Base-by-base conservation (phyloP, 1,284 basidiomycete species). In the Ceratobasidium sp. region DNA sequence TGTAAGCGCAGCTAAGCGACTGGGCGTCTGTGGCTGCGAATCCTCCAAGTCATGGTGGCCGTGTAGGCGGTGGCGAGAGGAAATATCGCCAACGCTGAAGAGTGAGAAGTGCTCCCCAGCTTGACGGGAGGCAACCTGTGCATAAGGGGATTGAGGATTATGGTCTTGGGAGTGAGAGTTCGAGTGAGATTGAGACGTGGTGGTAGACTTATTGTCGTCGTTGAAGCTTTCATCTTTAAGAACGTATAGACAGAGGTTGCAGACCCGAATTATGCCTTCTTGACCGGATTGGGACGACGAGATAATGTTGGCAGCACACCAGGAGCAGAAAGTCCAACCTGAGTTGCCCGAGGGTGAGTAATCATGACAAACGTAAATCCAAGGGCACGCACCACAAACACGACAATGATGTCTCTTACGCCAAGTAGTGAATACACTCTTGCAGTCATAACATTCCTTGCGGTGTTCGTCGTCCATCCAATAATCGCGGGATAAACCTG, bases 391-490 rank as follows among this genome's bases (percentile, higher is more conserved):
- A 92, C 93, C 96, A 81, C 96, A 96, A 82, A 96, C 96, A 24
- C 94, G 89, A 84, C 96, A 98, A 81, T 98, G 96, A 81, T 98
- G 96, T 81, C 97, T 98, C 75, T 96, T 85, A 67, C 96, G 87
- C 93, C 95, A 97, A 2, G 95, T 90, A 1, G 94, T 95, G 82
- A 98, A 98, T 17, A 93, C 86, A 77, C 93, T 94, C 82, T 91
- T 95, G 84, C 96, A 98, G 81, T 97, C 94, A 81, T 95, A 97
- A 81, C 96, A 98, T 80, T 98, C 97, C 81, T 94, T 98, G 79
- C 94, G 95, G 74, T 94, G 93, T 80, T 97, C 95, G 81, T 99
- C 98, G 76, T 96, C 94, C 94, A 98, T 97, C 96, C 96, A 98
- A 81, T 97, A 98, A 80, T 97, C 94, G 77, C 89, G 87, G 15